phyloP scores from a whole-genome alignment of 2,329 filamentous ascomycete genomes.

The Aspergillus floridensis region DNA sequence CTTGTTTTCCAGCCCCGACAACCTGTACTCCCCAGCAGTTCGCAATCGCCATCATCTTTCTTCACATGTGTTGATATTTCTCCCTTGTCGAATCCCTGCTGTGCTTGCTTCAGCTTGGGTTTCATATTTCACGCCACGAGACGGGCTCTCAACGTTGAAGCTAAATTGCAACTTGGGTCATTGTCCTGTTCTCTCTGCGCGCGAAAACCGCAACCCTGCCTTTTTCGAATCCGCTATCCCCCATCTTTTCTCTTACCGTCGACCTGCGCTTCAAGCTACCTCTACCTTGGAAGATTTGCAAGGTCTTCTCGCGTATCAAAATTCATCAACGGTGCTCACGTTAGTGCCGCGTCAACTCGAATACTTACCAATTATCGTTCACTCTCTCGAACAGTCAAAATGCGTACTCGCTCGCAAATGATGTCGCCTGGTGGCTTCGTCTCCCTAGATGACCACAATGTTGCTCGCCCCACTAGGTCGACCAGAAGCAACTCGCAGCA shows the following conservation, averaged over 20 bases:
- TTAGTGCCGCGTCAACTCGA: background rate
- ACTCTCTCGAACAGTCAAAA: conserved; percentile 18
- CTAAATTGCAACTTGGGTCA: too few species aligned
- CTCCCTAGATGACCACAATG: conserved; percentile 28
- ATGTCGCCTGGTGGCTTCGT: conserved; percentile 34
- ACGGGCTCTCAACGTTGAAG: too few species aligned
- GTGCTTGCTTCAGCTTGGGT: too few species aligned
- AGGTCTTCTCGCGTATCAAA: background rate
- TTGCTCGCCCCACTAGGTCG: conserved; percentile 21
- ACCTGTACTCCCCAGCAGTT: background rate
- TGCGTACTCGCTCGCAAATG: conserved; percentile 41
- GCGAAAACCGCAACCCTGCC: too few species aligned
- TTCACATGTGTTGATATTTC: too few species aligned
- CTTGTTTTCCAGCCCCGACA: background rate
- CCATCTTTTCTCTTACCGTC: background rate
- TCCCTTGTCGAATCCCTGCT: too few species aligned
- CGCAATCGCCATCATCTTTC: too few species aligned
- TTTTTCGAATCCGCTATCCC: background rate
- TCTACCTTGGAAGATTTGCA: background rate
- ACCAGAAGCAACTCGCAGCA: conserved; percentile 16
- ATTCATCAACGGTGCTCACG: background rate
- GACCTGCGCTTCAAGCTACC: background rate
- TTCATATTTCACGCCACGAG: too few species aligned
- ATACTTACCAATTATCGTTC: background rate
- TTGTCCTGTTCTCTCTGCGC: too few species aligned